Percentiles rank a stretch among this genome's conserved stretches.
Evolutionary conservation across 2,329 filamentous ascomycete species (phyloP).

Genomic region (Akanthomyces uredinophilus): DNA sequence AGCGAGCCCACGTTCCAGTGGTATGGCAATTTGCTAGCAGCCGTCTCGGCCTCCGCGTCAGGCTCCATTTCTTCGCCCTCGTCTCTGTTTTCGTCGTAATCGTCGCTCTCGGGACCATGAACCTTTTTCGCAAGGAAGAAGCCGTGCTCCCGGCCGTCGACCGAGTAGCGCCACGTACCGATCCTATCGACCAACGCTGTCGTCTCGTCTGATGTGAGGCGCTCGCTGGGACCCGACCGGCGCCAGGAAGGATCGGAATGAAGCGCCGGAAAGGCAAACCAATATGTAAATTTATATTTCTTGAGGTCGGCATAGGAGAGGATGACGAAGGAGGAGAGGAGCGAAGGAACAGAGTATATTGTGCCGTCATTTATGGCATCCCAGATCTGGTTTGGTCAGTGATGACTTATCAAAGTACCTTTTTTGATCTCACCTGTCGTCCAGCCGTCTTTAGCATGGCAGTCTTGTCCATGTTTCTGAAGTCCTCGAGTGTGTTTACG

Average conservation of each 20-base stretch:
- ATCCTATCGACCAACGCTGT: conserved; percentile 74
- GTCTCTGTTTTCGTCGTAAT: conserved; percentile 3
- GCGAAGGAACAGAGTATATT: conserved; percentile 89
- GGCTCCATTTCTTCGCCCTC: conserved; percentile 27
- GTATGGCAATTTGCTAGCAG: conserved; percentile 49
- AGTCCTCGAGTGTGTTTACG: conserved; percentile 92
- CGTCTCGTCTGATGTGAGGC: conserved; percentile 64
- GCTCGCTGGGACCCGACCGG: conserved; percentile 47
- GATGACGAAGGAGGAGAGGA: conserved; percentile 82
- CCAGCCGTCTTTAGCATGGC: conserved; percentile 74
- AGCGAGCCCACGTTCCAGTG: conserved; percentile 75
- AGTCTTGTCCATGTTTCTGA: conserved; percentile 74
- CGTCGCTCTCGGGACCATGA: conserved; percentile 30
- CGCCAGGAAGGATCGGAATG: conserved; percentile 86
- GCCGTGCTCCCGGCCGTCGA: conserved; percentile 79
- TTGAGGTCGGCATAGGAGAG: conserved; percentile 95
- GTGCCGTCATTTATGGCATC: conserved; percentile 95
- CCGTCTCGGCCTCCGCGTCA: conserved; percentile 47
- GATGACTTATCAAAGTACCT: neutral
- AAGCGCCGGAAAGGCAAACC: conserved; percentile 92
- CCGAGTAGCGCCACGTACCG: conserved; percentile 79
- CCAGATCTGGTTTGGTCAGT: conserved; percentile 63
- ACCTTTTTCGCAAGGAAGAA: conserved; percentile 92
- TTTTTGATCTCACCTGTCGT: conserved; percentile 55
- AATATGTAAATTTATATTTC: conserved; percentile 96